Evolutionary conservation across 306 rosid species (phyloP).

Genomic region (Casuarina glauca): DNA sequence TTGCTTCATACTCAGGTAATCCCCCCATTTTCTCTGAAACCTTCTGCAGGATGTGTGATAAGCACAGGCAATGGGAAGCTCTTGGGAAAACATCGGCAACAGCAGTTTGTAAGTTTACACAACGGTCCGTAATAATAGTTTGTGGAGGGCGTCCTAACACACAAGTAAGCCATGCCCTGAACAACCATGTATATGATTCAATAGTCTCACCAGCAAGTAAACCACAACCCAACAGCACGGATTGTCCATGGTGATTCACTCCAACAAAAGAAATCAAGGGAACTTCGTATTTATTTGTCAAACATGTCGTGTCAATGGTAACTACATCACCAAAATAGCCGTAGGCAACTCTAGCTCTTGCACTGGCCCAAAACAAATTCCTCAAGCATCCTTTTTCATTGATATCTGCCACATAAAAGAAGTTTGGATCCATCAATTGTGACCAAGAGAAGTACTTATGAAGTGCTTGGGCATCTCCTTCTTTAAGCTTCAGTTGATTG

Average conservation of each 20-base stretch:
- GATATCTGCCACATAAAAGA: constrained; percentile 65
- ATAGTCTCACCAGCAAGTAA: constrained; percentile 51
- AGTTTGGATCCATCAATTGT: constrained; percentile 58
- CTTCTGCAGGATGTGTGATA: constrained; percentile 48
- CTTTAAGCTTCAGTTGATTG: constrained; percentile 53
- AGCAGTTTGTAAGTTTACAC: constrained; percentile 44
- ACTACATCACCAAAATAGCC: constrained; percentile 62
- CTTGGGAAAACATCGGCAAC: constrained; percentile 73
- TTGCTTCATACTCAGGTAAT: constrained; percentile 43
- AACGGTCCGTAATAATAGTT: constrained; percentile 53
- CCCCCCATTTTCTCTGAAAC: constrained; percentile 56
- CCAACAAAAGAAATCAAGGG: constrained; percentile 68
- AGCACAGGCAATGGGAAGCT: constrained; percentile 62
- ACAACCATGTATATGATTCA: constrained; percentile 74
- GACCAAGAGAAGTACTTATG: constrained; percentile 42
- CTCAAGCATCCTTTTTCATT: constrained; percentile 67
- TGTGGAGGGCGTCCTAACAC: constrained; percentile 71
- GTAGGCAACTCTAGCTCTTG: constrained; percentile 53
- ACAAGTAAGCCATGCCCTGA: constrained; percentile 76
- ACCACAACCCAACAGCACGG: constrained; percentile 71
- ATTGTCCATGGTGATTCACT: constrained; percentile 69
- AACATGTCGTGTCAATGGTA: constrained; percentile 48
- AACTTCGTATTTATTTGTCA: constrained; percentile 49
- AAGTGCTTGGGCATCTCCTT: constrained; percentile 63
- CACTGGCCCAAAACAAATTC: constrained; percentile 72